Evolutionary conservation across 2,329 filamentous ascomycete genomes (phyloP).

Genomic region (Aspergillus hortae): DNA sequence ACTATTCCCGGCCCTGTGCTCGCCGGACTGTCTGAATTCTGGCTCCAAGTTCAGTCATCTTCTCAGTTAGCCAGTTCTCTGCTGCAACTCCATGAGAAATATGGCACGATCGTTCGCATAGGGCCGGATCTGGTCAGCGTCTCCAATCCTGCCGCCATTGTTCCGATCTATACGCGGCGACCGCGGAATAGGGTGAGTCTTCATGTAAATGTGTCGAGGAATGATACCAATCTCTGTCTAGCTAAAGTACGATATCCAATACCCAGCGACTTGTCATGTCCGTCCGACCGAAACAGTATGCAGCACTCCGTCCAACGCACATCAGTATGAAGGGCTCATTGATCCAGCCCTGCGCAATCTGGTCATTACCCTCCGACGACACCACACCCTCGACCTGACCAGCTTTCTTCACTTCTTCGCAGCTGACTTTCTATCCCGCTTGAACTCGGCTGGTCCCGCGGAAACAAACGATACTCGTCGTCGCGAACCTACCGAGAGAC

Average conservation of each 20-base stretch:
- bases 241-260: neutral
- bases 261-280: neutral
- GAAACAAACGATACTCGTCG: neutral
- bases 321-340: conserved; percentile 9
- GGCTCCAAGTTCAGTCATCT: conserved; percentile 6
- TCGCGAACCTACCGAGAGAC: neutral
- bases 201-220: neutral
- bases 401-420: conserved; percentile 5
- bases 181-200: neutral
- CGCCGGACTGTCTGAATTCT: conserved; percentile 9
- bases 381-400: conserved; percentile 6
- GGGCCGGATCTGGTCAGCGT: conserved; percentile 15
- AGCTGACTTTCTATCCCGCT: conserved; percentile 2
- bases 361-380: conserved; percentile 6
- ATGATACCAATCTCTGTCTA: neutral
- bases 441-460: too few species aligned
- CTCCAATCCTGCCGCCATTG: conserved; percentile 9
- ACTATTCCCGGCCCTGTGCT: conserved; percentile 13
- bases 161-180: neutral
- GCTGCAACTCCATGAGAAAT: conserved; percentile 9
- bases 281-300: neutral
- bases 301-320: neutral
- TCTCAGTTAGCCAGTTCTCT: conserved; percentile 7
- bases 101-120: conserved; percentile 16
- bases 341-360: conserved; percentile 6